These are phyloP conservation scores for Saussurea involucrata DNA, from an alignment of 129 eudicot species.

Conservation along the genomic window DNA sequence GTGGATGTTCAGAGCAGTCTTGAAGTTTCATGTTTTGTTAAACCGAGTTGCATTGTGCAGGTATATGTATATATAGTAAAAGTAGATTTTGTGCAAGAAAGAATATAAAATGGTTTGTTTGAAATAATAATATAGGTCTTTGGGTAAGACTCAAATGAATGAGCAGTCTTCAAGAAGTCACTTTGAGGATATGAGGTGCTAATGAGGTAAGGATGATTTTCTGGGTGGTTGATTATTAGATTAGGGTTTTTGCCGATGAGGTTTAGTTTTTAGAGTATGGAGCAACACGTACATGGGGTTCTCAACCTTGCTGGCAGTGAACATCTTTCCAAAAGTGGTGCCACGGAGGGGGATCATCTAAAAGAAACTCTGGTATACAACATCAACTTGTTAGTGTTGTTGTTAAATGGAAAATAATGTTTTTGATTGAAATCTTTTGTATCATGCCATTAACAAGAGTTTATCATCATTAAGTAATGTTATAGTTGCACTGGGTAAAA, in stretches of 20 bases:
- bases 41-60: constrained; percentile 93
- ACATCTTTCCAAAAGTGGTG: constrained; percentile 95
- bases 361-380: constrained; percentile 87
- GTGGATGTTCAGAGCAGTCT: constrained; percentile 83
- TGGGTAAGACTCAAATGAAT: constrained; percentile 97
- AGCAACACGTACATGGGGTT: constrained; percentile 94
- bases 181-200: constrained; percentile 76
- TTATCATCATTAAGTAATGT: constrained; percentile 88
- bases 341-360: constrained; percentile 93
- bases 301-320: constrained; percentile 98
- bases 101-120: background rate
- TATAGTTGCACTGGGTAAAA: constrained; percentile 88
- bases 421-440: background rate
- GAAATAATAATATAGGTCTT: constrained; percentile 73
- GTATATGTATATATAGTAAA: no score
- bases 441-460: constrained; percentile 90
- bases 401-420: background rate
- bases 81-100: background rate
- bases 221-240: background rate
- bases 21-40: constrained; percentile 85
- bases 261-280: constrained; percentile 58
- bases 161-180: constrained; percentile 98
- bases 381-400: background rate
- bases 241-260: background rate
- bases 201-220: constrained; percentile 59